Conservation (phyloP, 345 rosid species). For the Camelina sativa region DNA sequence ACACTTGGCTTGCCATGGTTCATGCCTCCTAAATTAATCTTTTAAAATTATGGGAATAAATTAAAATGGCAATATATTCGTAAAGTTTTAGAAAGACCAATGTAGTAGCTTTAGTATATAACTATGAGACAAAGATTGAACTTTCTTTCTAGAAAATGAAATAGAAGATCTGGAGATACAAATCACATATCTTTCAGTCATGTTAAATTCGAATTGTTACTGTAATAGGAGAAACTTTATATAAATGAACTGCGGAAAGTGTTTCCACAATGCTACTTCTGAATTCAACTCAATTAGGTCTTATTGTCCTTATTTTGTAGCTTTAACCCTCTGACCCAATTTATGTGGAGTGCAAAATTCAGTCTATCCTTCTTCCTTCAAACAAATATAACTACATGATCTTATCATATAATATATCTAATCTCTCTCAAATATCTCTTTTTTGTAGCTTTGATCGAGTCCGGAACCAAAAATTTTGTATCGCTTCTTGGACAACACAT, state of each 20-base stretch:
- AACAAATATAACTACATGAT: background rate
- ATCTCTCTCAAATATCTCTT: background rate
- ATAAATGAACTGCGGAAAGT: background rate
- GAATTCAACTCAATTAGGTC: background rate
- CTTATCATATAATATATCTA: background rate
- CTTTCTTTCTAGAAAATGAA: background rate
- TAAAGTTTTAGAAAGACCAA: constrained; percentile 1
- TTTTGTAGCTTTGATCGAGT: background rate
- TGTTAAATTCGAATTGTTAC: too few relatives aligned
- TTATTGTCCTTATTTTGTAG: background rate
- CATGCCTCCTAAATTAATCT: constrained; percentile 13
- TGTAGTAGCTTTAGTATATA: background rate
- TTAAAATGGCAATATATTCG: background rate
- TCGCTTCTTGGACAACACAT: background rate
- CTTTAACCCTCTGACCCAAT: background rate
- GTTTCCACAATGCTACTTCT: background rate
- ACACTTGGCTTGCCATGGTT: constrained; percentile 37
- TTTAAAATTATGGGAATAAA: background rate
- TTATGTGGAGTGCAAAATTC: background rate
- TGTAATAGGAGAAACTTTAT: too few relatives aligned
- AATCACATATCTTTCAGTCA: background rate
- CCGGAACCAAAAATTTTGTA: background rate
- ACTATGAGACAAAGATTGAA: background rate
- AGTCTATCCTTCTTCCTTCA: background rate
- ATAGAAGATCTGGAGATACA: background rate